Evolutionary conservation across 176 grass and related monocot genomes (phyloP).

Genomic region (Zea luxurians): DNA sequence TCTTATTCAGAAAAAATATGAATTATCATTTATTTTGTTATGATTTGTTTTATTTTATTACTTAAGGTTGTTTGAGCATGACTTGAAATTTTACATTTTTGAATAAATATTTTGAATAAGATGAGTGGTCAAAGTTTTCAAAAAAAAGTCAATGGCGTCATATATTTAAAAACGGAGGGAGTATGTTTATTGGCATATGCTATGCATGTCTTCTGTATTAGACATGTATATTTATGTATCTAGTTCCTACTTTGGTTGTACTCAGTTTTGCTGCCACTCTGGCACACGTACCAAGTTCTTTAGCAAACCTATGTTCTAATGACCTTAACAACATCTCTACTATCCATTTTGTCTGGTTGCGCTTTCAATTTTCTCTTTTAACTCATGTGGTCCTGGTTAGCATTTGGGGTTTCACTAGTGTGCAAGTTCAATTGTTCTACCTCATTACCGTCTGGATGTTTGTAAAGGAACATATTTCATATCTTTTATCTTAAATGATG

Average conservation of each 20-base stretch:
- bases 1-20: too few relatives aligned
- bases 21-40: too few relatives aligned
- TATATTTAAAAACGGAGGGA: too few relatives aligned
- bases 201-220: background rate
- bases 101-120: too few relatives aligned
- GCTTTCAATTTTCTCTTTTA: background rate
- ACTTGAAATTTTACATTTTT: too few relatives aligned
- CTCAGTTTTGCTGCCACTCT: background rate
- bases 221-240: background rate
- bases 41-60: too few relatives aligned
- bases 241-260: background rate
- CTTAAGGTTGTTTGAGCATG: too few relatives aligned
- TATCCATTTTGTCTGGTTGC: background rate
- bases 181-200: background rate
- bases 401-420: background rate
- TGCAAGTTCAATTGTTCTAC: background rate
- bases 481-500: background rate
- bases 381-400: background rate
- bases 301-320: background rate
- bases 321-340: background rate
- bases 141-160: too few relatives aligned
- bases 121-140: too few relatives aligned
- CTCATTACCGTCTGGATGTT: background rate
- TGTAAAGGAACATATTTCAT: background rate
- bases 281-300: background rate